Evolutionary conservation across 2,329 filamentous ascomycete genomes (phyloP), one percentile per base, ranked within the genome.

Genomic region (Zopfia rhizophila): DNA sequence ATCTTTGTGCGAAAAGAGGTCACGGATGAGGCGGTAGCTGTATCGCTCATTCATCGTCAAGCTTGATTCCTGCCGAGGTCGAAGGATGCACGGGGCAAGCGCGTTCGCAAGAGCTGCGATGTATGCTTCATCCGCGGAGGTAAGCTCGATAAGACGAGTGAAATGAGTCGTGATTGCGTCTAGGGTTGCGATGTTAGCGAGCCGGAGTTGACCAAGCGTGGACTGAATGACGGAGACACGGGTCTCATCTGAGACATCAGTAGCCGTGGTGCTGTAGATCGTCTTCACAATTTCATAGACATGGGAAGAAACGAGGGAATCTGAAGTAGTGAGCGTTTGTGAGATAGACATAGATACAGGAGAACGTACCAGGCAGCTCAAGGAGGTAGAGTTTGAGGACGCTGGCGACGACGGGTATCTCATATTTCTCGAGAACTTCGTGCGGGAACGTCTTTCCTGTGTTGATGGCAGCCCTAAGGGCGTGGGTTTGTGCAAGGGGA

Each of bases 241-340:
- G 10, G 90, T 86, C 38, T 86, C 81, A 60, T 96, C 90, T 3
- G 86, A 61, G 0, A 66, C 62, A 48, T 72, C 85, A 12, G 84
- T 82, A 45, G 96, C 90, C 29, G 88, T 82, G 10, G 91, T 87
- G 11, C 89, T 91, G 77, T 99, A 99, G 56, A 99, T 95, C 2
- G 91, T 97, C 75, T 96, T 92, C 69, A 99, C 87, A 66, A 99
- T 97, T 76, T 99, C 95, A 72, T 99, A 99, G 47, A 99, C 91
- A 70, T 97, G 93, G 28, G 91, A 96, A 45, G 94, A 97, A 51
- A 99, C 93, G 52, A 99, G 82, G n/a, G 94, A 97, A 74, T 99
- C 94, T 94, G 32, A 16, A 23, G 32, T 8, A 11, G 19, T 70
- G 45, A 70, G 63, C 40, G 17, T 16, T 52, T 37, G 56, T 38